Evolutionary conservation across 2,329 filamentous ascomycete genomes (phyloP), one percentile per base, ranked within the genome.

Genomic region (Aurifilum marmelostoma): DNA sequence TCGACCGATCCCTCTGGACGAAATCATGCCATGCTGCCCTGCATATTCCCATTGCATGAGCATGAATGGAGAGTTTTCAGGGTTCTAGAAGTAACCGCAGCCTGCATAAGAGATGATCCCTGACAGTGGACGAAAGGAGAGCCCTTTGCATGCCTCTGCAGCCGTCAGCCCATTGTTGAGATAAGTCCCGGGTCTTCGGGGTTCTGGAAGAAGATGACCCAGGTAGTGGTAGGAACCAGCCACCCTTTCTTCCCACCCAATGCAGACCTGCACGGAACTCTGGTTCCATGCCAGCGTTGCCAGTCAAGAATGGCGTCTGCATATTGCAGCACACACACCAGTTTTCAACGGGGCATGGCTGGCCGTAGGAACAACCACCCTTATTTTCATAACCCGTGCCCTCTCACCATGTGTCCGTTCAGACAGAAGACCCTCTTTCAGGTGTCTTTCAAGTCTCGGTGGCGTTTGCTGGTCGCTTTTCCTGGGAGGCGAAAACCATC

Each of bases 361-460:
- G 14, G 39, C 39, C 39, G 39, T 2, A 41, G 39, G n/a, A n/a
- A n/a, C 39, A 34, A 34, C 34, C 34, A 34, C 34, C 34, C 34
- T 34, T 4, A 39, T 39, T 12, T 39, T 6, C 37, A 39, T 12
- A 39, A 54, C 61, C 41, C 18, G 6, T 34, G 52, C 24, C 14
- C n/a, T 54, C 32, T 29, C 34, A 47, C 63, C 32, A 62, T 62
- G 43, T 43, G 43, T n/a, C 52, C 34, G 14, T 29, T 62, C 29
- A 27, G 67, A 16, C 41, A 63, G 18, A 68, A 52, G 1, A 56
- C 64, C 11, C 6, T 8, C 18, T 16, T 47, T 39, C 37, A 4
- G 59, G 39, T 24, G 67, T 59, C 27, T 62, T 69, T 32, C 63
- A 69, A 50, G 63, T 63, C 41, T 56, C 58, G 7, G 52, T 63